Evolutionary conservation across 225 moss, liverwort and hornwort genomes (phyloP), one percentile per base, ranked within the genome.

Genomic region (Physcomitrium patens): DNA sequence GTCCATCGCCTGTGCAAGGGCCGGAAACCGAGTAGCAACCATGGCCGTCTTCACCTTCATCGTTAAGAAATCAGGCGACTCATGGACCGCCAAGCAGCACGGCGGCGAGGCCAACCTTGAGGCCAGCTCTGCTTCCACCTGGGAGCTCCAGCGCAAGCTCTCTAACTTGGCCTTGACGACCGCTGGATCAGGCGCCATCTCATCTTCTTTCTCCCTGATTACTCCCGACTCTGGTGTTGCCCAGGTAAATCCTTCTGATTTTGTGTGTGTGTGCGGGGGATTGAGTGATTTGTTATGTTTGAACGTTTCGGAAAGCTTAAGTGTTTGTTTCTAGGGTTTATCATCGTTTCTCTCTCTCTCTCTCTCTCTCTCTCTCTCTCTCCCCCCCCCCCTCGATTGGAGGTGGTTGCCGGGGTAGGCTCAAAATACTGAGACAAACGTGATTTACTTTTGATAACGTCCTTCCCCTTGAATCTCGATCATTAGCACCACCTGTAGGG

Each of bases 1-100:
- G n/a, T 55, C 3, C 7, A 55, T 20, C 55, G 19, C 55, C 28
- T 61, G 12, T 61, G 27, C 27, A 31, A 23, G 60, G 27, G 12
- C 16, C 2, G 60, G 31, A 31, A 54, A 27, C 9, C 14, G 17
- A 17, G 13, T 7, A 52, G 69, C 52, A 10, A 42, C 60, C 0
- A 76, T 76, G 91, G 91, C 88, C 20, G 91, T 86, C 27, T 91
- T 86, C 78, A 91, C 91, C 0, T 91, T 88, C 69, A 69, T 88
- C 47, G 86, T 82, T 42, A 80, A 72, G 71, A 84, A 37, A 77
- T 84, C 82, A 4, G 67, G 60, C 6, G 86, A 76, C 44, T 73
- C 84, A 77, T 91, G 91, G 91, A 84, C 73, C 27, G 88, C 91
- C 44, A 88, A 84, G 84, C 91, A 91, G 70, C 67, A 80, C 23